These are phyloP conservation scores for Exophiala spinifera DNA, from an alignment of 2,329 filamentous ascomycete species.

Conservation along the genomic window DNA sequence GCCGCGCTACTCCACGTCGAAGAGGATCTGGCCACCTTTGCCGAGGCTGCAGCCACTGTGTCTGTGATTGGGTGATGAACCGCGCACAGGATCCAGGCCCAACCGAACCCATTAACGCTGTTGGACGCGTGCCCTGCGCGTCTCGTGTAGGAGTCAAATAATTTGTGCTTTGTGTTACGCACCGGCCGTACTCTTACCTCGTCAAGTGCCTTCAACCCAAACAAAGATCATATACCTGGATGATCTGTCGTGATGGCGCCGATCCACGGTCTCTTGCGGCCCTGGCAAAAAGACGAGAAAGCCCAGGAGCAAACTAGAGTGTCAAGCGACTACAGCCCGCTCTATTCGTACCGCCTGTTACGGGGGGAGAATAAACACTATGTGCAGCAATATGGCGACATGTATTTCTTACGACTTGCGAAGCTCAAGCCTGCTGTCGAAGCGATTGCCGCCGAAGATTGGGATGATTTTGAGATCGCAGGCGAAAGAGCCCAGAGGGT, in stretches of 20 bases:
- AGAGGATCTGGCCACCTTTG: no score
- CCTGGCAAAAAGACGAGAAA: conserved; percentile 34
- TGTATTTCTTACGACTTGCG: conserved; percentile 90
- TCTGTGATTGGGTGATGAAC: no score
- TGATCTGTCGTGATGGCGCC: conserved; percentile 13
- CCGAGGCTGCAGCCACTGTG: no score
- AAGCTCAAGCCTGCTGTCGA: conserved; percentile 84
- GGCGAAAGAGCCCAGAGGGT: conserved; percentile 72
- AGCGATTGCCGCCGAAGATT: conserved; percentile 67
- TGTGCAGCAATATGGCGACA: conserved; percentile 92
- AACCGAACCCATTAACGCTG: no score
- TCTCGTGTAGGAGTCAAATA: no score
- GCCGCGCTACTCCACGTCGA: no score
- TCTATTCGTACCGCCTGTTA: conserved; percentile 71
- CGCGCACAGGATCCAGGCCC: no score
- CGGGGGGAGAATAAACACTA: conserved; percentile 66
- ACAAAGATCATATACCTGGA: neutral
- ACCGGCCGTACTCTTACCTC: no score
- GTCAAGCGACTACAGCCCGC: conserved; percentile 66
- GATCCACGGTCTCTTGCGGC: conserved; percentile 15
- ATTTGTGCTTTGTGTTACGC: conserved; percentile 8
- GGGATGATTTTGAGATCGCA: conserved; percentile 72
- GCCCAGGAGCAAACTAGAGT: conserved; percentile 48
- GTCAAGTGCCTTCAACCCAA: no score
- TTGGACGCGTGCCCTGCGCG: no score